phyloP scores from a whole-genome alignment of 2,329 filamentous ascomycete species.

The Claviceps maximensis region DNA sequence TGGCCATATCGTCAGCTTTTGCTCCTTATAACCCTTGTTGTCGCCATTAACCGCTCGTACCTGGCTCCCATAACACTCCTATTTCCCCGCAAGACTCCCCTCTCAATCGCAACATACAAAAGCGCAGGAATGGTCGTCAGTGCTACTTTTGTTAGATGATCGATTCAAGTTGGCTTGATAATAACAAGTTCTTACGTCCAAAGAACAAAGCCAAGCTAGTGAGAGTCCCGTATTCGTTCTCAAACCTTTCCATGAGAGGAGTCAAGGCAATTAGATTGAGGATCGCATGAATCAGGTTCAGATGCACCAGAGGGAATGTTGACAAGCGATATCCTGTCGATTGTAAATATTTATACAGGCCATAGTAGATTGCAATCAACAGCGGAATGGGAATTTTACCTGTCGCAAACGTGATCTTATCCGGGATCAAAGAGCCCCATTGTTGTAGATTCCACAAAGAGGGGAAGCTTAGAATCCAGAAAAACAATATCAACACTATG shows the following conservation, averaged over 20 bases:
- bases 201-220: conserved; percentile 79
- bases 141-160: conserved; percentile 30
- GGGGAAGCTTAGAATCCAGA: conserved; percentile 56
- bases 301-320: conserved; percentile 80
- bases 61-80: conserved; percentile 70
- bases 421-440: conserved; percentile 70
- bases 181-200: conserved; percentile 55
- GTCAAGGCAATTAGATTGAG: conserved; percentile 69
- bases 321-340: conserved; percentile 75
- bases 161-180: neutral
- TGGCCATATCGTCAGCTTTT: neutral
- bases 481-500: conserved; percentile 45
- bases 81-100: conserved; percentile 56
- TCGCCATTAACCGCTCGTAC: conserved; percentile 29
- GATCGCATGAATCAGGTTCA: conserved; percentile 65
- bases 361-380: no score
- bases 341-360: neutral
- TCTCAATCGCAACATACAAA: conserved; percentile 69
- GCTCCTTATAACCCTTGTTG: neutral
- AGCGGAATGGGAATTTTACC: conserved; percentile 35
- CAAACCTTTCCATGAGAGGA: conserved; percentile 87
- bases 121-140: conserved; percentile 71
- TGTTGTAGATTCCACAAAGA: conserved; percentile 56
- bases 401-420: conserved; percentile 55
- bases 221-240: conserved; percentile 81